phyloP scores from a whole-genome alignment of 768 basidiomycete genomes.

The Kwoniella newhampshirensis region DNA sequence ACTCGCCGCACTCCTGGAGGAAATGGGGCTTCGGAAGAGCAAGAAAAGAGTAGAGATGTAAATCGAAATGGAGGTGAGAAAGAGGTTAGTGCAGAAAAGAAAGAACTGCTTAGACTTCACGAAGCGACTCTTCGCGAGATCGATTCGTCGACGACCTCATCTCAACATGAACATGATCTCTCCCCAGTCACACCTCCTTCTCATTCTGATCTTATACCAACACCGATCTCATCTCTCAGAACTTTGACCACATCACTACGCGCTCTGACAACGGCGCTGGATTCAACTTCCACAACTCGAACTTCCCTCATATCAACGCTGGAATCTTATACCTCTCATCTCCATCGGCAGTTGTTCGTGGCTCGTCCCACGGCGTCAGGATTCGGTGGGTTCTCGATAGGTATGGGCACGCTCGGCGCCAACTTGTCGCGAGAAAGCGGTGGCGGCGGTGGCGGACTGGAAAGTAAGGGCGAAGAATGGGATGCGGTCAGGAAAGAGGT shows the following conservation, averaged over 20 bases:
- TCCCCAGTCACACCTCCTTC: background rate
- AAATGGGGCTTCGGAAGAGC: too few relatives aligned
- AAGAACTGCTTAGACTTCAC: background rate
- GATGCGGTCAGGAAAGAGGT: constrained; percentile 49
- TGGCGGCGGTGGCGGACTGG: background rate
- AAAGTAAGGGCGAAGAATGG: constrained; percentile 24
- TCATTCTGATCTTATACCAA: background rate
- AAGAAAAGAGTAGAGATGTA: background rate
- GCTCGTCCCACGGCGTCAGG: constrained; percentile 8
- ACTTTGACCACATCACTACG: constrained; percentile 14
- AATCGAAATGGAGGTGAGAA: constrained; percentile 1
- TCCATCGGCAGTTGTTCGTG: constrained; percentile 36
- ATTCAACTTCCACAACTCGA: constrained; percentile 46
- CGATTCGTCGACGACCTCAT: constrained; percentile 11
- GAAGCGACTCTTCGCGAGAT: constrained; percentile 19
- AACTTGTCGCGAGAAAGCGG: constrained; percentile 29
- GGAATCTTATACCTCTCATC: constrained; percentile 39
- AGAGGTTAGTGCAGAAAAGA: background rate
- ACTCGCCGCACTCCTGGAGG: background rate
- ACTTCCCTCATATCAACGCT: constrained; percentile 49
- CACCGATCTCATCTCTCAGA: background rate
- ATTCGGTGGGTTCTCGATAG: constrained; percentile 16
- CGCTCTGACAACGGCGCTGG: constrained; percentile 25
- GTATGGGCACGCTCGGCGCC: constrained; percentile 26
- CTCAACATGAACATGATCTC: constrained; percentile 1